Percentiles rank a stretch among this genome's conserved stretches.
Conservation (phyloP, 2,329 filamentous ascomycete species). For the Ophiostoma perfectum region DNA sequence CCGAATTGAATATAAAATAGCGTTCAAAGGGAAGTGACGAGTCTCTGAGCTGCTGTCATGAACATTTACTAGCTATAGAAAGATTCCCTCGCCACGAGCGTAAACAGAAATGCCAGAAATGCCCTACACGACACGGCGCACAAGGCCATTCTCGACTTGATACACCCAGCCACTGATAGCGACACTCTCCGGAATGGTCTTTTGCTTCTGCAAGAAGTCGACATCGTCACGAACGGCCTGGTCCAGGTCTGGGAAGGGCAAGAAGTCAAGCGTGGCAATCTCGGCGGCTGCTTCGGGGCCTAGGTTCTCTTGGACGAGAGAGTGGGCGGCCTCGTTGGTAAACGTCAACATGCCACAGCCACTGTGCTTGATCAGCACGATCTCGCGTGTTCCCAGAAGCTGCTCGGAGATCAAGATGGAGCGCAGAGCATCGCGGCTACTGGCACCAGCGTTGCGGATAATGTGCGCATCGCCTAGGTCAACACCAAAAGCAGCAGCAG, state of each 20-base stretch:
- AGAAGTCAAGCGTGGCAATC: constrained; percentile 47
- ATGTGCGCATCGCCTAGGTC: constrained; percentile 71
- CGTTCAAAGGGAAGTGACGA: too few relatives aligned
- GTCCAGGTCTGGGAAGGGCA: constrained; percentile 60
- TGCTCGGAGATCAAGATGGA: constrained; percentile 75
- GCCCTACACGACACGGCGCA: constrained; percentile 19
- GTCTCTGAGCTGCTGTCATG: too few relatives aligned
- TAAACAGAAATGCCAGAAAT: too few relatives aligned
- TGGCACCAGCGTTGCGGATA: constrained; percentile 67
- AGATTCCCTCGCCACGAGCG: too few relatives aligned
- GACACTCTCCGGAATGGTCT: constrained; percentile 55
- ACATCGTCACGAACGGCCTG: constrained; percentile 63
- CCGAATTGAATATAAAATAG: too few relatives aligned
- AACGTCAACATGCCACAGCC: constrained; percentile 73
- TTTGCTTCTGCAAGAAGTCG: constrained; percentile 52
- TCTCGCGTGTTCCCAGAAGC: constrained; percentile 68
- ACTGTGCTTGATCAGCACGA: constrained; percentile 69
- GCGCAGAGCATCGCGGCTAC: constrained; percentile 62
- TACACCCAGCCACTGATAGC: constrained; percentile 63
- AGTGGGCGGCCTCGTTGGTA: constrained; percentile 50
- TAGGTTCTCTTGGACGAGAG: constrained; percentile 53
- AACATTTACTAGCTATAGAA: too few relatives aligned
- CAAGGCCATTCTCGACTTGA: constrained; percentile 24
- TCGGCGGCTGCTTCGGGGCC: constrained; percentile 46
- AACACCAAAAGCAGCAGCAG: constrained; percentile 63